Evolutionary conservation across 352 stramenopile genomes (phyloP).

Genomic region (Elongisporangium undulatum): DNA sequence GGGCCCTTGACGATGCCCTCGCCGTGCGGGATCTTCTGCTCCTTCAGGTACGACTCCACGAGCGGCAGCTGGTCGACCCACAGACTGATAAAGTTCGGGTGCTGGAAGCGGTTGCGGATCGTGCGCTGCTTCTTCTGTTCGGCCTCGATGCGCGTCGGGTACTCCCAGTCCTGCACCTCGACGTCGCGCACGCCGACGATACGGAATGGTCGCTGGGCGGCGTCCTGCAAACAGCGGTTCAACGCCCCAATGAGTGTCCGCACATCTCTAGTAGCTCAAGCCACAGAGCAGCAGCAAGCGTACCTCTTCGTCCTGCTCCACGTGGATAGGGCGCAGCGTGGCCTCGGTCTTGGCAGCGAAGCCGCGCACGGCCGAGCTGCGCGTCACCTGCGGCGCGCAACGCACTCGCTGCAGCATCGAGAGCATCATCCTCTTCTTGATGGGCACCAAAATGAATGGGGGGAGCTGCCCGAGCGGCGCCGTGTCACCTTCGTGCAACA

Average conservation of each 20-base stretch:
- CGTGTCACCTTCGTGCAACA: conserved; percentile 10
- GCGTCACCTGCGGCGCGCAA: conserved; percentile 7
- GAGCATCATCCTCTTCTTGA: conserved; percentile 8
- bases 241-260: not conserved
- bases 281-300: conserved; percentile 5
- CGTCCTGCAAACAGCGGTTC: conserved; percentile 19
- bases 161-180: conserved; percentile 73
- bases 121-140: conserved; percentile 54
- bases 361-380: conserved; percentile 3
- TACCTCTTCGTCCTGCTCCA: conserved; percentile 62
- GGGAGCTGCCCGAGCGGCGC: conserved; percentile 7
- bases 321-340: conserved; percentile 60
- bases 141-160: conserved; percentile 59
- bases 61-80: conserved; percentile 74
- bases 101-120: conserved; percentile 70
- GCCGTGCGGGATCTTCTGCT: conserved; percentile 50
- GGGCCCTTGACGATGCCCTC: conserved; percentile 55
- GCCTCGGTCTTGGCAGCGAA: conserved; percentile 16
- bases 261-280: not conserved
- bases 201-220: conserved; percentile 46
- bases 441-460: conserved; percentile 3
- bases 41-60: conserved; percentile 62
- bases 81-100: conserved; percentile 83
- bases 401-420: conserved; percentile 18
- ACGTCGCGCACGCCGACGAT: conserved; percentile 80